Conservation (phyloP, 1,139 yeast genomes). For the Candida sp. region DNA sequence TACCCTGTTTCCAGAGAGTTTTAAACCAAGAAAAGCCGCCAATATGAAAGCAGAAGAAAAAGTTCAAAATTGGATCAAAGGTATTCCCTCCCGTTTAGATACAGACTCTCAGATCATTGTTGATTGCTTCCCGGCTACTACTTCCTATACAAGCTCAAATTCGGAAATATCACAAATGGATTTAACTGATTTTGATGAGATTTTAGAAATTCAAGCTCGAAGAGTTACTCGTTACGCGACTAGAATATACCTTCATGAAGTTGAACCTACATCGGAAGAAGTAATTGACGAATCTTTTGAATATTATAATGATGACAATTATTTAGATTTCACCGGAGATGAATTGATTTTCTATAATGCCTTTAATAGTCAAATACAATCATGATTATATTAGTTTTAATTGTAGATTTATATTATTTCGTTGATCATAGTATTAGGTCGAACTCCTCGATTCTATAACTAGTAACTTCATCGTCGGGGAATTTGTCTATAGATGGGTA, state of each 20-base stretch:
- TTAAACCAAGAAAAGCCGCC: slow-evolving; percentile 55
- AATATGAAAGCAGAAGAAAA: slow-evolving; percentile 64
- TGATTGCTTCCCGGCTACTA: slow-evolving; percentile 47
- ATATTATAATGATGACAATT: slow-evolving; percentile 7
- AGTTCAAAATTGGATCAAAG: slow-evolving; percentile 57
- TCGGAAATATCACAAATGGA: slow-evolving; percentile 12
- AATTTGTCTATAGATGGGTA: slow-evolving; percentile 61
- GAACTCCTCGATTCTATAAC: slow-evolving; percentile 33
- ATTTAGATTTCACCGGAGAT: slow-evolving; percentile 2
- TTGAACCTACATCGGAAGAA: slow-evolving; percentile 13
- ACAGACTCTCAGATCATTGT: slow-evolving; percentile 15
- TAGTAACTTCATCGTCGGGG: slow-evolving; percentile 12
- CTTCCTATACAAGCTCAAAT: slow-evolving; percentile 20
- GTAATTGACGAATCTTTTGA: slow-evolving; percentile 7
- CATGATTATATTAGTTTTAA: neutral
- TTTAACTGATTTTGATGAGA: slow-evolving; percentile 30
- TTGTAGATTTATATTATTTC: neutral
- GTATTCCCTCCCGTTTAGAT: slow-evolving; percentile 36
- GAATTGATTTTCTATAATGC: slow-evolving; percentile 3
- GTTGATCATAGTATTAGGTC: slow-evolving; percentile 25
- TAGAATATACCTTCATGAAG: slow-evolving; percentile 35
- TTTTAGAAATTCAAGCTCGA: slow-evolving; percentile 51
- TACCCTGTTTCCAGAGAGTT: slow-evolving; percentile 12
- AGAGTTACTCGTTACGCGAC: slow-evolving; percentile 45
- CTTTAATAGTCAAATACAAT: neutral